Conservation (phyloP, 2,329 filamentous ascomycete genomes). For the Pseudocercospora cruenta region DNA sequence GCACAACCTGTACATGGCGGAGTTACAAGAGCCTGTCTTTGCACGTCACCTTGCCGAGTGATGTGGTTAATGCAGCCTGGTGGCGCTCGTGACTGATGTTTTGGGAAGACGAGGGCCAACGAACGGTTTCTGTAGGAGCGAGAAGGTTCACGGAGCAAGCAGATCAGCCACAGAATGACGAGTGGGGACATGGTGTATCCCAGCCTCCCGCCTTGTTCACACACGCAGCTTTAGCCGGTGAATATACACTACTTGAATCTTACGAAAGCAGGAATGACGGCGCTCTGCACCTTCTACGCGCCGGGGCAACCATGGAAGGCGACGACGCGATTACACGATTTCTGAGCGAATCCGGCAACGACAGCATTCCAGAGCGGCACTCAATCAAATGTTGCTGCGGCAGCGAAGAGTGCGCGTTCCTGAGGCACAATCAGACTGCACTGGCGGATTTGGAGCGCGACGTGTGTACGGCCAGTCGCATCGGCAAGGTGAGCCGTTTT, state of each 20-base stretch:
- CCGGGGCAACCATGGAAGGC: constrained; percentile 6
- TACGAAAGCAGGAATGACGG: constrained; percentile 6
- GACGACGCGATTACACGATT: constrained; percentile 2
- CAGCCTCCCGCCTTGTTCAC: not conserved
- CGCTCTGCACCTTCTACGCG: not conserved
- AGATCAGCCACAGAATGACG: not conserved
- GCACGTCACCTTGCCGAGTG: not conserved
- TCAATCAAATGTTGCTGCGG: constrained; percentile 76
- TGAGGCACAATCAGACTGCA: constrained; percentile 77
- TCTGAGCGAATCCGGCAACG: constrained; percentile 4
- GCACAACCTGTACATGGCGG: not conserved
- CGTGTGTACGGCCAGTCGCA: constrained; percentile 79
- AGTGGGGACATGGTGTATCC: not conserved
- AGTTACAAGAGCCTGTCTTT: not conserved
- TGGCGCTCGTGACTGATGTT: not conserved
- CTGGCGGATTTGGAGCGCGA: constrained; percentile 84
- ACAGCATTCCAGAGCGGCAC: constrained; percentile 26
- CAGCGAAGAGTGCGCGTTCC: constrained; percentile 73
- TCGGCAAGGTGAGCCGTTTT: constrained; percentile 79
- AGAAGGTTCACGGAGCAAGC: not conserved
- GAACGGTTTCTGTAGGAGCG: not conserved
- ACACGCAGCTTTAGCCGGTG: not conserved
- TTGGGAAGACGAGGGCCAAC: not conserved
- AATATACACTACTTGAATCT: not conserved
- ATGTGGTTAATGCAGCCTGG: not conserved